Base-by-base conservation (phyloP, 805 yeast species). In the Cyberlindnera samutprakarnensis region DNA sequence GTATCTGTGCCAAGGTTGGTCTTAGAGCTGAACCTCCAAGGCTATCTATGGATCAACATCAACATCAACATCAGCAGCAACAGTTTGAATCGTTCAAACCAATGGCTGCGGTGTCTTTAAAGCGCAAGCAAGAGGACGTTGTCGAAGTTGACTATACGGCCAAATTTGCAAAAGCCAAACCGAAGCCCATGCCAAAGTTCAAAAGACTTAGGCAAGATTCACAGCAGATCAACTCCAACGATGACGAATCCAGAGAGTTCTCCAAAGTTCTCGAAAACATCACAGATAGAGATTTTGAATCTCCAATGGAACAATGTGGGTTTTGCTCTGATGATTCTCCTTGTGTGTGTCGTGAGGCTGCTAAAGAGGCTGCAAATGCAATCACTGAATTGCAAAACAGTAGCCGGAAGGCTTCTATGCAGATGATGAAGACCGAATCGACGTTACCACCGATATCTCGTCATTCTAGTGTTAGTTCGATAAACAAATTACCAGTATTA, bases 321-420 rank as follows among this genome's bases (percentile, higher is more conserved):
- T 88, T 90, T 56, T 90, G 97, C 51, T 75, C 94, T 0, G 95
- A 84, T 44, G 92, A 78, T 44, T 78, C 94, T 0, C 88, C 95
- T 2, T 90, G 97, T 58, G 82, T 90, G 3, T 90, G 96, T 54
- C 73, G 90, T 18, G 96, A 86, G 44, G 82, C 75, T 13, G 72
- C 70, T 2, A 58, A 58, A 14, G 67, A 59, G 31, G 59, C 61
- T 22, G 59, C 58, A n/a, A 58, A 56, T 29, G 53, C 55, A n/a
- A 50, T 49, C 16, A 45, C 55, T 3, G 50, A 44, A 30, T 26
- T 47, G n/a, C 53, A 47, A 25, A 30, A 14, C 32, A 32, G 13
- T 30, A 35, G 20, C 37, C 28, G 31, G 35, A 28, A 28, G 4
- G 16, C 14, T 24, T 19, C 21, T 30, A 15, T 26, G 9, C n/a